Conservation (phyloP, 257 asterid genomes). For the Phtheirospermum japonicum region DNA sequence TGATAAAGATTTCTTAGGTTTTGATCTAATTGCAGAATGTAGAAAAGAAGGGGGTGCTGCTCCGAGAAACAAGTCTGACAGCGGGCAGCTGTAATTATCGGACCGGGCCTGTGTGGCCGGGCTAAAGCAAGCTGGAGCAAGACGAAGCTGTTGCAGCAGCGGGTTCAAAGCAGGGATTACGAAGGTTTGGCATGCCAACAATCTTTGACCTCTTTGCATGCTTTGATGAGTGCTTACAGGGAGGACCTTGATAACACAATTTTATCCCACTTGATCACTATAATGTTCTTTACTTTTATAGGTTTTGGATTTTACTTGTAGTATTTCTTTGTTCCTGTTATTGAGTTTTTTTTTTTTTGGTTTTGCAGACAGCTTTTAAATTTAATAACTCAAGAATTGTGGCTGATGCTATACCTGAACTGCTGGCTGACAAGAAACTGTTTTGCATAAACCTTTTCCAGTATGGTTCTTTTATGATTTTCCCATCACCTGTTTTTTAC, state of each 20-base stretch:
- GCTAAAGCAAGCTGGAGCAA: too few species aligned
- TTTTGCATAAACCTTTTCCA: conserved; percentile 84
- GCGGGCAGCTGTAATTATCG: too few species aligned
- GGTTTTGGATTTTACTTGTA: conserved; percentile 14
- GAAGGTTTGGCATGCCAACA: conserved; percentile 89
- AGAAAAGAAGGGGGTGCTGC: too few species aligned
- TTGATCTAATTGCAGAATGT: too few species aligned
- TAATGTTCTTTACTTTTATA: conserved; percentile 37
- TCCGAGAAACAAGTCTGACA: too few species aligned
- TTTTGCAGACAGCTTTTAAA: conserved; percentile 64
- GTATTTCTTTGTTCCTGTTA: conserved; percentile 8
- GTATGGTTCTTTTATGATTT: conserved; percentile 29
- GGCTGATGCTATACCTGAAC: conserved; percentile 76
- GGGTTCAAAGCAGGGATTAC: too few species aligned
- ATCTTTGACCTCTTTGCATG: conserved; percentile 70
- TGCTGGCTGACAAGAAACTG: conserved; percentile 56
- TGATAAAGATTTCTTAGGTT: too few species aligned
- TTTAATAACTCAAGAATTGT: conserved; percentile 60
- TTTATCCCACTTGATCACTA: conserved; percentile 70
- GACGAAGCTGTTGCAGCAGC: too few species aligned
- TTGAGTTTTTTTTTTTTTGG: conserved; percentile 9
- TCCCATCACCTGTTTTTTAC: conserved; percentile 12
- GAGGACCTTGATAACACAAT: conserved; percentile 81
- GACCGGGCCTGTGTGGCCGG: too few species aligned
- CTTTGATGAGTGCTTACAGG: conserved; percentile 80